These are phyloP conservation scores for Pythium grandisporangium DNA, from an alignment of 352 stramenopile species.

Conservation along the genomic window DNA sequence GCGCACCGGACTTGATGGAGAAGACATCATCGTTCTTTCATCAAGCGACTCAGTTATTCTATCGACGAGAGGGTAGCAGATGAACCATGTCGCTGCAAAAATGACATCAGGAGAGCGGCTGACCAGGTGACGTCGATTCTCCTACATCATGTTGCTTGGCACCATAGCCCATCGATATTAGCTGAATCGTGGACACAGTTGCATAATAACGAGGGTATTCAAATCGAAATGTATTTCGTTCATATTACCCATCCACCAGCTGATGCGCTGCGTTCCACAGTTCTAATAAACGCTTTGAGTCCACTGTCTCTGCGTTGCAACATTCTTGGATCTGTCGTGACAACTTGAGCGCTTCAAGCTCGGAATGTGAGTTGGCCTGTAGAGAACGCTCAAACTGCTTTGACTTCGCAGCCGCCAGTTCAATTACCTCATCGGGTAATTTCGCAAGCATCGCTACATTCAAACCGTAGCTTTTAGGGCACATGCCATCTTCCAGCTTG, in stretches of 20 bases:
- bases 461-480: slow-evolving; percentile 98
- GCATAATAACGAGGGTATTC: too few species aligned
- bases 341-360: slow-evolving; percentile 17
- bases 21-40: too few species aligned
- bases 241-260: not conserved
- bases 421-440: slow-evolving; percentile 93
- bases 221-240: too few species aligned
- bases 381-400: slow-evolving; percentile 84
- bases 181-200: too few species aligned
- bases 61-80: too few species aligned
- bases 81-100: too few species aligned
- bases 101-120: too few species aligned
- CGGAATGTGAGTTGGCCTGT: slow-evolving; percentile 22
- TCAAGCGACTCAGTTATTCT: too few species aligned
- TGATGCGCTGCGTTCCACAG: slow-evolving; percentile 14
- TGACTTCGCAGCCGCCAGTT: slow-evolving; percentile 86
- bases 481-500: slow-evolving; percentile 94
- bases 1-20: too few species aligned
- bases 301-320: not conserved
- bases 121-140: too few species aligned
- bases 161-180: too few species aligned
- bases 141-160: too few species aligned
- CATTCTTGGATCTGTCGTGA: slow-evolving; percentile 13
- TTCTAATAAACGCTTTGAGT: slow-evolving; percentile 8
- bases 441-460: slow-evolving; percentile 98